phyloP scores from a whole-genome alignment of 2,329 filamentous ascomycete genomes.

The Exophiala calicioides region DNA sequence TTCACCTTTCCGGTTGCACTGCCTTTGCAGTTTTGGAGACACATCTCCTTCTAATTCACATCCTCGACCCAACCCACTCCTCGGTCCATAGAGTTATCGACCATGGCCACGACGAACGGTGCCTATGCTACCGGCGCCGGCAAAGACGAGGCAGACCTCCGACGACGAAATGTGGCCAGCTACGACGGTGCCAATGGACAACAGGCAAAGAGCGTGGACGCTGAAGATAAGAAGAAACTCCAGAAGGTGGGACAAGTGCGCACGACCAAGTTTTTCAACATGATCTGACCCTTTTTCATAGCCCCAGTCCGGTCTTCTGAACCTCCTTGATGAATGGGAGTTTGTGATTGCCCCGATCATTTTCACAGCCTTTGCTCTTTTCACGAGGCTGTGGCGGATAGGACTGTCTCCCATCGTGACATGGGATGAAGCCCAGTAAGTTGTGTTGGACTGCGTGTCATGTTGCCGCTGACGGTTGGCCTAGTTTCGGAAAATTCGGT shows the following conservation, averaged over 20 bases:
- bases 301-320: constrained; percentile 39
- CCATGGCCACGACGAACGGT: constrained; percentile 20
- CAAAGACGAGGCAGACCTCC: constrained; percentile 39
- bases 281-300: constrained; percentile 23
- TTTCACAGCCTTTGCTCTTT: constrained; percentile 64
- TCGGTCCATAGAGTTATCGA: background rate
- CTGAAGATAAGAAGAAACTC: constrained; percentile 39
- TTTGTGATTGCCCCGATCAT: constrained; percentile 64
- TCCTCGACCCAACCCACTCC: constrained; percentile 1
- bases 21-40: constrained; percentile 6
- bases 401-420: constrained; percentile 70
- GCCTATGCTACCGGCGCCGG: constrained; percentile 32
- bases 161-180: constrained; percentile 45
- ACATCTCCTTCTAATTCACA: constrained; percentile 1
- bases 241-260: constrained; percentile 42
- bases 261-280: no score
- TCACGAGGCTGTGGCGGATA: constrained; percentile 69
- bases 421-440: constrained; percentile 75
- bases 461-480: constrained; percentile 9
- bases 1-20: constrained; percentile 16
- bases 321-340: constrained; percentile 59
- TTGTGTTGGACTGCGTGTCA: constrained; percentile 4
- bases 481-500: constrained; percentile 74
- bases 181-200: constrained; percentile 34
- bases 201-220: constrained; percentile 30